phyloP scores from a whole-genome alignment of 2,329 filamentous ascomycete genomes.

The Cercospora sesami region DNA sequence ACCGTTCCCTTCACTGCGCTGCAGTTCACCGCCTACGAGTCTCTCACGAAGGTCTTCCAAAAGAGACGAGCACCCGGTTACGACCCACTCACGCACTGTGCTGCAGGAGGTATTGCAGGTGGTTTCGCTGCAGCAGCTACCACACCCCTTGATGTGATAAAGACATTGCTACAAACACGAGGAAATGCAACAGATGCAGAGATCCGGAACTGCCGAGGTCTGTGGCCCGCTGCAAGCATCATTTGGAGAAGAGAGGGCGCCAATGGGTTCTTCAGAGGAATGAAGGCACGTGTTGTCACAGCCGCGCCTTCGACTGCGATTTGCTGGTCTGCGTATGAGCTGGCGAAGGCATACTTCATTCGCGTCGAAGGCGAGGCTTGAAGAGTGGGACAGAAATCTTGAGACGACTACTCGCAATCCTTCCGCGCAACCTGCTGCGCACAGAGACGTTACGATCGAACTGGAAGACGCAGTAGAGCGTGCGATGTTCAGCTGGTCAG shows the following conservation, averaged over 20 bases:
- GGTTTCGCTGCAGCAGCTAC: conserved; percentile 91
- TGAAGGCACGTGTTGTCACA: conserved; percentile 86
- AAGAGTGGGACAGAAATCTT: background rate
- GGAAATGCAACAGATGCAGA: conserved; percentile 79
- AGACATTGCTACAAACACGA: conserved; percentile 92
- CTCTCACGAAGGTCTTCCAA: conserved; percentile 91
- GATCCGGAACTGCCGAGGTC: conserved; percentile 78
- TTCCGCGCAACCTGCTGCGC: background rate
- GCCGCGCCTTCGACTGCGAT: conserved; percentile 99
- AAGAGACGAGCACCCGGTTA: conserved; percentile 58
- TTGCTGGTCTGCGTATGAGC: conserved; percentile 82
- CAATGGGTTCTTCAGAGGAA: conserved; percentile 86
- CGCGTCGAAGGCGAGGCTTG: conserved; percentile 36
- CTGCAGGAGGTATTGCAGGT: conserved; percentile 87
- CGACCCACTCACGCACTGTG: conserved; percentile 90
- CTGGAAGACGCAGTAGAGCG: background rate
- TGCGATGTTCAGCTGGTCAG: background rate
- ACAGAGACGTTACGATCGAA: background rate
- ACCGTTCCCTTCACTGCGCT: conserved; percentile 96
- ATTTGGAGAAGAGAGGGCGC: conserved; percentile 82
- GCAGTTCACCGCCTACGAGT: conserved; percentile 97
- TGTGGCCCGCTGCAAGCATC: conserved; percentile 75
- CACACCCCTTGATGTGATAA: conserved; percentile 96
- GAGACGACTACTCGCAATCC: background rate
- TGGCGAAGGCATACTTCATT: conserved; percentile 69